These are phyloP conservation scores for Tolypocladium inflatum DNA, from an alignment of 2,329 filamentous ascomycete species.

Conservation along the genomic window DNA sequence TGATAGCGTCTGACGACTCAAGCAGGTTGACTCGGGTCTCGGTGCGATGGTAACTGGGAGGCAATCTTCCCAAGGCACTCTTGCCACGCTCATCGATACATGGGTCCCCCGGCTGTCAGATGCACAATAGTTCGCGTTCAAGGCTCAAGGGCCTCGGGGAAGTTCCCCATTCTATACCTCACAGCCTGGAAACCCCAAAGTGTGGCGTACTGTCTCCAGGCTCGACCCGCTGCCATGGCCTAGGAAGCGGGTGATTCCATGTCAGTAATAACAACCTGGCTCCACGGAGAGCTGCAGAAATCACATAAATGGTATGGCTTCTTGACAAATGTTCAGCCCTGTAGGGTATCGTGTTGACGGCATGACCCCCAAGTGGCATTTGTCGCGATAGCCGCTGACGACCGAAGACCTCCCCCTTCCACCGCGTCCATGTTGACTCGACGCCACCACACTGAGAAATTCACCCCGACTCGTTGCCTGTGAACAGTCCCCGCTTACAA, in stretches of 20 bases:
- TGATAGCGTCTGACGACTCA: neutral
- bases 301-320: neutral
- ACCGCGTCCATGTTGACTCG: neutral
- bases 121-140: neutral
- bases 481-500: neutral
- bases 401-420: neutral
- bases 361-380: neutral
- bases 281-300: neutral
- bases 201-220: neutral
- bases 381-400: neutral
- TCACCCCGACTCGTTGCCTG: neutral
- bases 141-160: neutral
- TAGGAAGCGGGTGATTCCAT: neutral
- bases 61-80: neutral
- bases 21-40: neutral
- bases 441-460: neutral
- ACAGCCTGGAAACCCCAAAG: neutral
- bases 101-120: neutral
- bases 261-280: neutral
- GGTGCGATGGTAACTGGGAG: neutral
- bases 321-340: neutral
- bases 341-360: neutral
- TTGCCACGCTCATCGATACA: neutral
- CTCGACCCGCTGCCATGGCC: neutral
- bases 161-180: neutral